Evolutionary conservation across 495 filamentous ascomycete species (phyloP), one percentile per base, ranked within the genome.

Genomic region (Letharia columbiana): DNA sequence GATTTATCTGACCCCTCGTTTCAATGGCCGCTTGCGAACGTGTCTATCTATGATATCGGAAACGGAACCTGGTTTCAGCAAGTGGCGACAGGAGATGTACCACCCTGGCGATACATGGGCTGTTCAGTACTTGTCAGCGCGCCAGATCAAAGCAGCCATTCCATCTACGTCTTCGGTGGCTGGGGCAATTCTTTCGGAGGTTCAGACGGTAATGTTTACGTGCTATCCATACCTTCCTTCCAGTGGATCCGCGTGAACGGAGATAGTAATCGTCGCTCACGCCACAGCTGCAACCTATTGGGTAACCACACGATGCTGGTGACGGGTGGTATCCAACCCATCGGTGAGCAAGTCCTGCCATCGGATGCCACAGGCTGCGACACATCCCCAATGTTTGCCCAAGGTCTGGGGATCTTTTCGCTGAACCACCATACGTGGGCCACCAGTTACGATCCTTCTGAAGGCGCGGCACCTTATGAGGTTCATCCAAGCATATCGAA

Each of bases 151-250:
- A 69, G 64, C 44, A 69, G 67, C 60, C 67, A 69, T 31, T 69
- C 67, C 6, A 66, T 69, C 50, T 69, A 69, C 64, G 64, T 69
- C 15, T 69, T 69, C 42, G 67, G 67, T 28, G 67, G 67, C 8
- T 69, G 67, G 67, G 60, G 60, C 3, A 63, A 59, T 18, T 63
- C 58, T 23, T 52, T 37, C 15, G 57, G 44, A 63, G 47, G 18
- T 33, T 66, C 57, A 20, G 64, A 69, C 28, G 67, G 67, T 5
- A 50, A 66, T 31, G 64, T 69, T 11, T 69, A 69, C 18, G 67
- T 69, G 13, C 60, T 69, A 35, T 69, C 67, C n/a, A 62, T 69
- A 39, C 67, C 67, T 11, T 68, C 66, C 4, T 68, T 68, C 37
- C 61, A 44, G 23, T 69, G 67, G 67, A 69, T 69, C 20, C 64